phyloP scores from a whole-genome alignment of 176 grass and related monocot species.

The Aegilops speltoides region DNA sequence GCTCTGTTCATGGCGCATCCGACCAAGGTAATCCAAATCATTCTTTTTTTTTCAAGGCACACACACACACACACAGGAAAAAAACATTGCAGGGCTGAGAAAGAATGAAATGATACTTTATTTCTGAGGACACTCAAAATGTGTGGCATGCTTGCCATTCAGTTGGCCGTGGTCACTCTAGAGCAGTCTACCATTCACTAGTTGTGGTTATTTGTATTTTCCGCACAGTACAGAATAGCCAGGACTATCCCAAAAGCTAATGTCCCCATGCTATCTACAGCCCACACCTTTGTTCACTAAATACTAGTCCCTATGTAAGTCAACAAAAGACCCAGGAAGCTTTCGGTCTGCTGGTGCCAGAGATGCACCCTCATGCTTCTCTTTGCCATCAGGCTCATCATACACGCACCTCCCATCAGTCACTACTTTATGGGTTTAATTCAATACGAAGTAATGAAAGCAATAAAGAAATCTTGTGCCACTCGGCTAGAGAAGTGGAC shows the following conservation, averaged over 20 bases:
- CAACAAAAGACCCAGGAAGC: neutral
- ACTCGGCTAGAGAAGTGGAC: neutral
- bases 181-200: slow-evolving; percentile 1
- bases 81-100: neutral
- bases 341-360: neutral
- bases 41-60: neutral
- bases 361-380: neutral
- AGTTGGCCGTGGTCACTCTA: neutral
- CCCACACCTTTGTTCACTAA: neutral
- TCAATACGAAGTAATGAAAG: neutral
- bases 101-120: slow-evolving; percentile 5
- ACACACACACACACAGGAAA: neutral
- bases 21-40: slow-evolving; percentile 25
- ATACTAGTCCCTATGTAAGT: neutral
- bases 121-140: neutral
- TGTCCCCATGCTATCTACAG: neutral
- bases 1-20: slow-evolving; percentile 18
- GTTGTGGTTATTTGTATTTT: neutral
- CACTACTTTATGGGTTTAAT: neutral
- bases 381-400: neutral
- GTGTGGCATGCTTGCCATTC: neutral
- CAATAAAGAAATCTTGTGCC: neutral
- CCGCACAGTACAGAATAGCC: neutral
- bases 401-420: neutral
- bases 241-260: neutral